Base-by-base conservation (phyloP, 805 yeast species). In the Teunomyces aglyptinius region DNA sequence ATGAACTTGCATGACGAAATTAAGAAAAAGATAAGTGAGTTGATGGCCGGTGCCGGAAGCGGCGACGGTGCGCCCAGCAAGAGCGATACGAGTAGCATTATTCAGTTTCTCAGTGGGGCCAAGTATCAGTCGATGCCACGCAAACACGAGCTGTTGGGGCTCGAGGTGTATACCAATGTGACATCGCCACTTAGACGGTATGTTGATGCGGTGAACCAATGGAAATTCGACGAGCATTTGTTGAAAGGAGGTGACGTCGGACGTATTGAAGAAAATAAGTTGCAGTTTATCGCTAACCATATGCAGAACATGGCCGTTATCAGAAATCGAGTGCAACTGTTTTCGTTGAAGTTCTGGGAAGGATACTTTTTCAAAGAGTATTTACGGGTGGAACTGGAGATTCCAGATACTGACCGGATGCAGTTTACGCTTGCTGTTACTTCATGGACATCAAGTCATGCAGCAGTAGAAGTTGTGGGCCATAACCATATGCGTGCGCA, bases 131-230 rank as follows among this genome's bases (percentile, higher is more conserved):
- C 77, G 0, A 41, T 47, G 1, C 78, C 86, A 0, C 51, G 55
- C 0, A 58, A 56, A 0, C 97, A 90, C 64, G 69, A 73, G 18
- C 79, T 86, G 52, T 64, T 89, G 22, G 95, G 91, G 3, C 64
- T 87, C 6, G 61, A 65, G 0, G 60, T 68, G 5, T 89, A 91
- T 57, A 73, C 85, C 4, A 86, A 89, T 15, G 84, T 87, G 6
- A 91, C 98, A 0, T 90, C 66, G 2, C 66, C 66, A 2, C 54
- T 61, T 46, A 41, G 66, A 42, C 49, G 66, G 42, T 61, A 57
- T 38, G 56, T 57, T 5, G 66, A 61, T 40, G 54, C 61, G 52
- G 62, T 90, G 6, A 84, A 85, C 57, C 97, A 91, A 57, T 79
- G 91, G 80, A 92, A 86, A 33, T 45, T 52, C 16, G 48, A 49